phyloP scores from a whole-genome alignment of 176 grass and related monocot genomes.

The Cenchrus fungigraminus region DNA sequence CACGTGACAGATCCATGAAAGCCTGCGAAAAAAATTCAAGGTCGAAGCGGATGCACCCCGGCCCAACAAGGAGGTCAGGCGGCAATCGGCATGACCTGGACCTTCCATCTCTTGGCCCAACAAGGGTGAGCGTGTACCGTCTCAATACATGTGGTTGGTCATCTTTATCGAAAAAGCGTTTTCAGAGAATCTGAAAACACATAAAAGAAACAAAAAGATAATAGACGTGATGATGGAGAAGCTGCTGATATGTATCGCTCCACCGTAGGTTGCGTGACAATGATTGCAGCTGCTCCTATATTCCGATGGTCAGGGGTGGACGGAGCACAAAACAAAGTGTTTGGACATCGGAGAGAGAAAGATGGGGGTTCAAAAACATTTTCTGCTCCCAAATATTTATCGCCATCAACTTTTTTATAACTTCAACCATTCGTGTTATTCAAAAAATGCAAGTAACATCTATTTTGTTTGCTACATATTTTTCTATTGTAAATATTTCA shows the following conservation, averaged over 20 bases:
- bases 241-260: background rate
- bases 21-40: background rate
- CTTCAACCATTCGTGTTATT: too few relatives aligned
- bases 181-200: background rate
- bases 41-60: background rate
- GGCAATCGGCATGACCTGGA: background rate
- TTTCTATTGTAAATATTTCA: too few relatives aligned
- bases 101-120: background rate
- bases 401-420: background rate
- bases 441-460: too few relatives aligned
- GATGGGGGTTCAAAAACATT: background rate
- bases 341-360: background rate
- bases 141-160: background rate
- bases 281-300: background rate
- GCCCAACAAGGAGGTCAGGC: background rate
- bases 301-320: background rate
- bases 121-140: background rate
- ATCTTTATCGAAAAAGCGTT: background rate
- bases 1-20: background rate
- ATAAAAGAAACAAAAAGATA: background rate
- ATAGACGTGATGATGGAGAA: slow-evolving; percentile 5
- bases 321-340: background rate
- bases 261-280: background rate
- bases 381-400: background rate
- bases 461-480: too few relatives aligned